Base-by-base conservation (phyloP, 2,329 filamentous ascomycete genomes). In the Chalaropsis thielavioides region DNA sequence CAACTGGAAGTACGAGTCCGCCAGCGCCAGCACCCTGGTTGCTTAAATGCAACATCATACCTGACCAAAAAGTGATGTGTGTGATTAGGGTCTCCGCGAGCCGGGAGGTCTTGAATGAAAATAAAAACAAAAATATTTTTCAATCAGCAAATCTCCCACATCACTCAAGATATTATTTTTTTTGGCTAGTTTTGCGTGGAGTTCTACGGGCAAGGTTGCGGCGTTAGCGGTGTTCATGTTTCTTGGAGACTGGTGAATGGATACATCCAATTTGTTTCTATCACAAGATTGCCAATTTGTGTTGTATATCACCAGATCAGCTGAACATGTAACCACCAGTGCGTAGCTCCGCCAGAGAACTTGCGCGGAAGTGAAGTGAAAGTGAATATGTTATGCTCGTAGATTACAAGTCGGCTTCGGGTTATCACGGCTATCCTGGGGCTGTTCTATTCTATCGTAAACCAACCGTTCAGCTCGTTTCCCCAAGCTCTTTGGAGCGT, bases 1-100 rank as follows among this genome's bases (percentile, higher is more conserved):
- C 73, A 97, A 90, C 82, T 97, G 92, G 92, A 92, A 90, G 83
- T 97, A 97, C 85, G 92, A 97, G 89, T 90, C 85, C 78, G 90
- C 92, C 77, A 97, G 92, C 73, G 92, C 92, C 80, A 89, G 84
- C 84, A 95, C 91, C 76, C 82, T 95, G 74, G 91, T 96, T 78
- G 85, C 91, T 79, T 95, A 92, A 87, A 78, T 64, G 56, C 63
- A 63, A 15, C 61, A 60, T 63, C 63, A 63, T 46, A 24, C 31
- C 44, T 61, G 43, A 58, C 19, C 43, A 65, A 65, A 65, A 66
- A 49, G 43, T 38, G 63, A 67, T 65, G 43, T 65, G 43, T 67
- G 44, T 67, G 51, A 60, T 65, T 67, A 60, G 38, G 51, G 54
- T 67, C 44, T 64, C 41, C 44, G 17, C 58, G 58, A 58, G 61